These are phyloP conservation scores for Echeveria elegans DNA, from an alignment of 164 flowering plant species.

Conservation along the genomic window DNA sequence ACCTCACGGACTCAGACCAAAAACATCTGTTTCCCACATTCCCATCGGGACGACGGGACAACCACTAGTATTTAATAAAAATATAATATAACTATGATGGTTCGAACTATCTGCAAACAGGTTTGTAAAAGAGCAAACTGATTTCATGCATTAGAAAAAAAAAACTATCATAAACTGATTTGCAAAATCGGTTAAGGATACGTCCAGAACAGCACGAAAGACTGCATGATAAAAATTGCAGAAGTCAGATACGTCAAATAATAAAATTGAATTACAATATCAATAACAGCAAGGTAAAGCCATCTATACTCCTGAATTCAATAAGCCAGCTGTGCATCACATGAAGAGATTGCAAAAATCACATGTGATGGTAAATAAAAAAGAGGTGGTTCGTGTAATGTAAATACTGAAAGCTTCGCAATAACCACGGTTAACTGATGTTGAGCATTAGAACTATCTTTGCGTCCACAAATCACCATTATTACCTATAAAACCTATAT, in stretches of 20 bases:
- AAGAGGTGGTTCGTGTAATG: background rate
- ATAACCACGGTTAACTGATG: background rate
- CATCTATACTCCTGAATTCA: background rate
- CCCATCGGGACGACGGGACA: too few relatives aligned
- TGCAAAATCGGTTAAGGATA: conserved; percentile 1
- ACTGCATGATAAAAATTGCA: background rate
- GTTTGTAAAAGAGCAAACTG: too few relatives aligned
- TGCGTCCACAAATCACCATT: background rate
- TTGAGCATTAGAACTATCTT: background rate
- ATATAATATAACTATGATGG: too few relatives aligned
- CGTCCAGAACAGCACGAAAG: conserved; percentile 8
- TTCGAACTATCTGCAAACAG: too few relatives aligned
- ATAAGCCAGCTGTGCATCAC: background rate
- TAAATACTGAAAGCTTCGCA: background rate
- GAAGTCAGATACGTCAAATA: background rate
- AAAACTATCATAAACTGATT: too few relatives aligned
- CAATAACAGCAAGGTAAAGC: background rate
- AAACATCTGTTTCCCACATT: too few relatives aligned
- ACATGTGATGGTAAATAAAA: background rate
- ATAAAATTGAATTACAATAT: background rate
- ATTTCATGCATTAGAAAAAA: too few relatives aligned
- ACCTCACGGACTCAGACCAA: too few relatives aligned
- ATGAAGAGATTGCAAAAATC: background rate
- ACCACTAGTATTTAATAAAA: too few relatives aligned
- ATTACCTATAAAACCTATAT: background rate